Evolutionary conservation across 164 flowering plant genomes (phyloP).

Genomic region (Saururus chinensis): DNA sequence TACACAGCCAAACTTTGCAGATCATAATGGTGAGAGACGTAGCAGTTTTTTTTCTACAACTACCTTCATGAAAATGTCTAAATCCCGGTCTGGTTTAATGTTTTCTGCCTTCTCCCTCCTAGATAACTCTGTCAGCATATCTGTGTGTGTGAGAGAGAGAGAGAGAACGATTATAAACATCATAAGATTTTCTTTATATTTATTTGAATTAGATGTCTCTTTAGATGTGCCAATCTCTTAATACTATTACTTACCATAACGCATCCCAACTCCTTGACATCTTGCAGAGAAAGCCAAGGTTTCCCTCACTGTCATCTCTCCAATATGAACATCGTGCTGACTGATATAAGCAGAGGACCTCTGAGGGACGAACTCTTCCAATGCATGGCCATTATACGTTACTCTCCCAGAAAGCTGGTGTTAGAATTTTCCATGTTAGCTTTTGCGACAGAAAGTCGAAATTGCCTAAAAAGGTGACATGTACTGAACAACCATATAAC

Average conservation of each 20-base stretch:
- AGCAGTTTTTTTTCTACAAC: background rate
- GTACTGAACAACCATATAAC: background rate
- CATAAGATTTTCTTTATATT: background rate
- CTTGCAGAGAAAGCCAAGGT: constrained; percentile 51
- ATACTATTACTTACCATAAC: constrained; percentile 28
- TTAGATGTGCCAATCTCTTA: background rate
- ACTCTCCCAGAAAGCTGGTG: constrained; percentile 42
- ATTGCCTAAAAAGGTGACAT: background rate
- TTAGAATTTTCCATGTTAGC: background rate
- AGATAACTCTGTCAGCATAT: constrained; percentile 50
- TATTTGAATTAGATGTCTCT: too few relatives aligned
- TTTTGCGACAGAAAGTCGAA: background rate
- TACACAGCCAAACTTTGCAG: background rate
- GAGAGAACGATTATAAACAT: background rate
- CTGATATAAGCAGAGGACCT: constrained; percentile 57
- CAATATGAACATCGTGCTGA: constrained; percentile 52
- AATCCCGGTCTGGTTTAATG: constrained; percentile 56
- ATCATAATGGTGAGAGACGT: background rate
- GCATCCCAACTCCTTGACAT: constrained; percentile 56
- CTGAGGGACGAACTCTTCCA: constrained; percentile 66
- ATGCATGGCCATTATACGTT: constrained; percentile 62
- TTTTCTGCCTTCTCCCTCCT: constrained; percentile 58
- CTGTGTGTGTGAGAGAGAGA: constrained; percentile 35
- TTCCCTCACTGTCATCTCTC: constrained; percentile 54
- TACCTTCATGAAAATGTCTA: constrained; percentile 73